phyloP scores from a whole-genome alignment of 495 filamentous ascomycete genomes.

The Antarctomyces pellizariae region DNA sequence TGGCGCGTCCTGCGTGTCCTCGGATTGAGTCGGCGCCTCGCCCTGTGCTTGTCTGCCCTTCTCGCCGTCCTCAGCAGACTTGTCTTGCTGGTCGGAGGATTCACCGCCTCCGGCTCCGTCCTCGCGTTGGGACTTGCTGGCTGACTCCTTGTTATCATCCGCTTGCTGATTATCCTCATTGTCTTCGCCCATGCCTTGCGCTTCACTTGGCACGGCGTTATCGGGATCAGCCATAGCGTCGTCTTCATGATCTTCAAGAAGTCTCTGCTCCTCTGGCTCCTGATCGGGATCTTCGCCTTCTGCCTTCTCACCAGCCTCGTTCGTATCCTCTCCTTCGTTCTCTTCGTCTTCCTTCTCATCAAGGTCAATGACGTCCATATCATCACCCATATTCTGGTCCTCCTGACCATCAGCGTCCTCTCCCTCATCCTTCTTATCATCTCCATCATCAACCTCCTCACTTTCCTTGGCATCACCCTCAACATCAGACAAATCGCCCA shows the following conservation, averaged over 20 bases:
- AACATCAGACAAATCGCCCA: conserved; percentile 17
- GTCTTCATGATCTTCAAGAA: conserved; percentile 18
- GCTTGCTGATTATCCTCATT: conserved; percentile 28
- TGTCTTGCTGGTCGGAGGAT: conserved; percentile 23
- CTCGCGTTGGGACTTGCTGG: conserved; percentile 23
- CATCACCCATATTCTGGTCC: conserved; percentile 13
- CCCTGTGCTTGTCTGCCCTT: conserved; percentile 20
- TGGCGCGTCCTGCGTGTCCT: conserved; percentile 19
- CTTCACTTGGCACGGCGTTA: conserved; percentile 43
- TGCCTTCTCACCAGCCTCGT: conserved; percentile 14
- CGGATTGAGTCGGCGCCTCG: conserved; percentile 26
- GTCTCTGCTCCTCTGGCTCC: conserved; percentile 23
- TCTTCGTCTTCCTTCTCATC: conserved; percentile 11
- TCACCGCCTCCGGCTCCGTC: conserved; percentile 24
- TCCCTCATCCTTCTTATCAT: conserved; percentile 14
- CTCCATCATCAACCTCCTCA: conserved; percentile 14
- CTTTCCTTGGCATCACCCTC: conserved; percentile 15
- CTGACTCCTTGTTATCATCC: conserved; percentile 18
- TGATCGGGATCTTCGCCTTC: conserved; percentile 20
- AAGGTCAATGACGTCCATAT: conserved; percentile 14
- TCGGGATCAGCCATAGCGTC: conserved; percentile 31
- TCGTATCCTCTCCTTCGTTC: conserved; percentile 9
- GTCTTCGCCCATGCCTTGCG: conserved; percentile 25
- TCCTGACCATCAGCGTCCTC: conserved; percentile 16
- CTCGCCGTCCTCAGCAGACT: conserved; percentile 24